Percentiles rank a stretch among this genome's conserved stretches.
Evolutionary conservation across 1,284 basidiomycete species (phyloP).

Genomic region (Tilletia horrida): DNA sequence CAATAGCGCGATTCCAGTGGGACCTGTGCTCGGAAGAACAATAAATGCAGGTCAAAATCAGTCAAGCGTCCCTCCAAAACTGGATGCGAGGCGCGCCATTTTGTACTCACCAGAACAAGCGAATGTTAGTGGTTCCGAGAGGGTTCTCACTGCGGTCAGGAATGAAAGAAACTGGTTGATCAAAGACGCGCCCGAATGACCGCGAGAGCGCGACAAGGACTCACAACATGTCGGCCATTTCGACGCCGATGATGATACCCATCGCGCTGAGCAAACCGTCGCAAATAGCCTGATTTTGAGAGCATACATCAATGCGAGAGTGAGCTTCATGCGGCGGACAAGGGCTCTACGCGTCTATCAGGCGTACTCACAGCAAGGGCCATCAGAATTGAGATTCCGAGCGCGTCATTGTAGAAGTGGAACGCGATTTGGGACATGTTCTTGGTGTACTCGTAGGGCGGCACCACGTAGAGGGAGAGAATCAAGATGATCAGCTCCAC

Average conservation of each 20-base stretch:
- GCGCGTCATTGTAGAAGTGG: constrained; percentile 42
- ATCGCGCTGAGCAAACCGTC: constrained; percentile 44
- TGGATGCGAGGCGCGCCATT: not conserved
- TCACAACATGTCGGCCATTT: constrained; percentile 52
- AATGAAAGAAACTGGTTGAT: not conserved
- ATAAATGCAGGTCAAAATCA: too few relatives aligned
- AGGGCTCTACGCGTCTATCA: not conserved
- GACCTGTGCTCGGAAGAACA: constrained; percentile 31
- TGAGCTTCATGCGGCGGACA: constrained; percentile 17
- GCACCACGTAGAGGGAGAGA: constrained; percentile 43
- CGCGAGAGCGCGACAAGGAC: not conserved
- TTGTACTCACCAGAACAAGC: constrained; percentile 31
- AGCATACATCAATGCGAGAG: constrained; percentile 1
- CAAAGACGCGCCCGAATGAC: not conserved
- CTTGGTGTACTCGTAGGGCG: constrained; percentile 38
- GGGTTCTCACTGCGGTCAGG: constrained; percentile 37
- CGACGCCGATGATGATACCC: constrained; percentile 45
- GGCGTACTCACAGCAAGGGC: not conserved
- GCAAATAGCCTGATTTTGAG: constrained; percentile 16
- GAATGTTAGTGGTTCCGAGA: constrained; percentile 49
- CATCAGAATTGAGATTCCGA: constrained; percentile 29
- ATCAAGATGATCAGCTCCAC: constrained; percentile 36
- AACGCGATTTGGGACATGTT: constrained; percentile 45
- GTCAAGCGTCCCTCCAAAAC: too few relatives aligned
- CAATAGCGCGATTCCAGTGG: constrained; percentile 54